Conservation (phyloP, 805 yeast genomes). For the Barnettozyma botsteinii region DNA sequence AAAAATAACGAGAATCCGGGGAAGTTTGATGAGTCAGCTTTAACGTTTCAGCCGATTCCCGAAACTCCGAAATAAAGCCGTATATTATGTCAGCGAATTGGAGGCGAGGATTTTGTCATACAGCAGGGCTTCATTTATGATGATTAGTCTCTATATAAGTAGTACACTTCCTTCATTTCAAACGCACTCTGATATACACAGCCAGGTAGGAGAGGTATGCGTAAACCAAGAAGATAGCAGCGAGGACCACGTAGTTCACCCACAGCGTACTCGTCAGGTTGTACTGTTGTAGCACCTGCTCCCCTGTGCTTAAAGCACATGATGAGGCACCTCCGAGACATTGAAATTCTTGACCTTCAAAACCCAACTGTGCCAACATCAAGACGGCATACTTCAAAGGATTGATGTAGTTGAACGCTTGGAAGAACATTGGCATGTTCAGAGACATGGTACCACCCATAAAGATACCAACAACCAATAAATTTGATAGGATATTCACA, state of each 20-base stretch:
- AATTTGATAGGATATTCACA: conserved; percentile 57
- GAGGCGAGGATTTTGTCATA: neutral
- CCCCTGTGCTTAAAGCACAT: conserved; percentile 50
- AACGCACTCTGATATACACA: conserved; percentile 4
- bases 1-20: conserved; percentile 3
- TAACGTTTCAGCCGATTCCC: neutral
- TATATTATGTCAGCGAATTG: neutral
- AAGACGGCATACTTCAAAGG: conserved; percentile 70
- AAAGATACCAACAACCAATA: conserved; percentile 61
- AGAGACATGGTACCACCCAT: conserved; percentile 81
- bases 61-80: neutral
- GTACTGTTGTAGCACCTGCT: conserved; percentile 49
- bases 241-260: conserved; percentile 16
- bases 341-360: conserved; percentile 41
- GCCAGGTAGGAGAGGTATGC: conserved; percentile 12
- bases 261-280: conserved; percentile 27
- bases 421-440: conserved; percentile 61
- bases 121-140: too few relatives aligned
- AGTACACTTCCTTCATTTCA: neutral
- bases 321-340: conserved; percentile 41
- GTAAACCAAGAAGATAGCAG: conserved; percentile 14
- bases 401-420: conserved; percentile 62
- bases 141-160: neutral
- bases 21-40: neutral
- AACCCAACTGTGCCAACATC: conserved; percentile 53